Evolutionary conservation across 352 stramenopile species (phyloP).

Genomic region (Globisporangium iwayamae): DNA sequence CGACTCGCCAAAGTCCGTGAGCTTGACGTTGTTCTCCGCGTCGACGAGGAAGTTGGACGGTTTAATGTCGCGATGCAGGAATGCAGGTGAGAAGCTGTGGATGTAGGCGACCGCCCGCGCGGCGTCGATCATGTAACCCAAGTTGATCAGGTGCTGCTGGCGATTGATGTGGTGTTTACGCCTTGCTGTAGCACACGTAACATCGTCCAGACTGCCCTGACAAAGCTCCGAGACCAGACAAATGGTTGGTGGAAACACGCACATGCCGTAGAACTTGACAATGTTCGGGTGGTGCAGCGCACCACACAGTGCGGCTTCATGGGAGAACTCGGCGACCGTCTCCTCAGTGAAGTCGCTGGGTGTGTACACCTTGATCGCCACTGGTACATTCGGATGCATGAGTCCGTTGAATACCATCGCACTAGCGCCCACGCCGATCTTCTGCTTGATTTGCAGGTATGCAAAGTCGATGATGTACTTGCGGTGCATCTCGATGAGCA

Average conservation of each 20-base stretch:
- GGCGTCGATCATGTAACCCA: slow-evolving; percentile 61
- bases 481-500: slow-evolving; percentile 71
- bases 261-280: slow-evolving; percentile 82
- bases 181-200: slow-evolving; percentile 17
- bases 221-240: slow-evolving; percentile 70
- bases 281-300: slow-evolving; percentile 79
- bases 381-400: slow-evolving; percentile 17
- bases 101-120: slow-evolving; percentile 64
- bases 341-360: slow-evolving; percentile 46
- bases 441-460: slow-evolving; percentile 48
- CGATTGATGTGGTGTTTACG: slow-evolving; percentile 12
- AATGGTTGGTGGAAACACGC: slow-evolving; percentile 68
- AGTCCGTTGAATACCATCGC: slow-evolving; percentile 61
- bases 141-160: slow-evolving; percentile 51
- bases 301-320: slow-evolving; percentile 72
- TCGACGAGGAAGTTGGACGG: slow-evolving; percentile 74
- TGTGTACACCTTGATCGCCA: slow-evolving; percentile 66
- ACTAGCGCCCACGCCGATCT: slow-evolving; percentile 56
- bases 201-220: slow-evolving; percentile 33
- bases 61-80: slow-evolving; percentile 80
- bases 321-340: slow-evolving; percentile 70
- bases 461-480: slow-evolving; percentile 77
- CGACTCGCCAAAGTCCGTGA: slow-evolving; percentile 57
- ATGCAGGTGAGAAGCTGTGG: slow-evolving; percentile 68
- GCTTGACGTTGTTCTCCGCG: slow-evolving; percentile 22